Percentiles rank a stretch among this genome's conserved stretches.
phyloP scores from a whole-genome alignment of 305 asterid genomes.

The Solanum chacoense region DNA sequence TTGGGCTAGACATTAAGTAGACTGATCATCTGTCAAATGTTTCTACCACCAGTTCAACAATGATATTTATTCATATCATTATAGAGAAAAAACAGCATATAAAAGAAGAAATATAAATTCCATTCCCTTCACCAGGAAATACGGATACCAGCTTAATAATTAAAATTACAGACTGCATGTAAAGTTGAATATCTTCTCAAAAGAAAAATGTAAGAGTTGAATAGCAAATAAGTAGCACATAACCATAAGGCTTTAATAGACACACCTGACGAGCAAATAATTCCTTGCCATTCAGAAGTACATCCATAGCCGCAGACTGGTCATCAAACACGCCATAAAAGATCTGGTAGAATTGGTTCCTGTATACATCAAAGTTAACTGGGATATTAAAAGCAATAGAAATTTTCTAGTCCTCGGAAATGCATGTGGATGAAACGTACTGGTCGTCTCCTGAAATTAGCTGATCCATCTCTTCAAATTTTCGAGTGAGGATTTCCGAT shows the following conservation, averaged over 20 bases:
- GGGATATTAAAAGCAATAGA: conserved; percentile 8
- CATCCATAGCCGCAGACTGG: conserved; percentile 67
- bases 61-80: not conserved
- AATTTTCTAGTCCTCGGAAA: conserved; percentile 8
- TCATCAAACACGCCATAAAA: conserved; percentile 74
- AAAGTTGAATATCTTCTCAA: not conserved
- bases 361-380: conserved; percentile 16
- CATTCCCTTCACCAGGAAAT: not conserved
- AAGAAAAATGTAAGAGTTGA: not conserved
- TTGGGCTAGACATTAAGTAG: not conserved
- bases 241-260: not conserved
- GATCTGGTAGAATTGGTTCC: conserved; percentile 65
- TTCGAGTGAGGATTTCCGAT: conserved; percentile 76
- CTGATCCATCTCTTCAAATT: conserved; percentile 87
- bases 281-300: conserved; percentile 76
- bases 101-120: not conserved
- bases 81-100: not conserved
- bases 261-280: conserved; percentile 46
- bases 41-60: not conserved
- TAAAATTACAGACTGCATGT: not conserved
- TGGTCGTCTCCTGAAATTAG: conserved; percentile 45
- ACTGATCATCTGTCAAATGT: not conserved
- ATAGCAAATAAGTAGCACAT: not conserved
- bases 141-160: not conserved
- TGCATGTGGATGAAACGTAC: conserved; percentile 20